Conservation (phyloP, 148 eudicot genomes). For the Rhododendron williamsianum region DNA sequence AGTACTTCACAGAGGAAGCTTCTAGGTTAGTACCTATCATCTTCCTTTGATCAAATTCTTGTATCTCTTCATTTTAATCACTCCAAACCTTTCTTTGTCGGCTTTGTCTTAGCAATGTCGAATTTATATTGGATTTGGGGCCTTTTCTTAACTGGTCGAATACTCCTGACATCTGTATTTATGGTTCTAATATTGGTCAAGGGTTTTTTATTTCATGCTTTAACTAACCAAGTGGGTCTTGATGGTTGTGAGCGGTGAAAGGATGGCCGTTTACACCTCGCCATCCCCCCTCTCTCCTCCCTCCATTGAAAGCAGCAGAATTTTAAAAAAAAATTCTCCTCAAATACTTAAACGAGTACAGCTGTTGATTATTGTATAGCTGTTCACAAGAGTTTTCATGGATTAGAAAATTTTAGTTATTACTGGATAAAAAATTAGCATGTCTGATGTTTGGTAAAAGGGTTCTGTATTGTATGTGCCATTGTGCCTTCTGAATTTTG, state of each 20-base stretch:
- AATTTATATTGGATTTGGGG: not conserved
- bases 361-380: not conserved
- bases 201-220: not conserved
- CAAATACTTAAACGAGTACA: not conserved
- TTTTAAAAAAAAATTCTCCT: not conserved
- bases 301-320: not conserved
- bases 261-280: not conserved
- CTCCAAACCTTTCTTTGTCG: not conserved
- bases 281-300: not conserved
- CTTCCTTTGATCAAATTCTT: not conserved
- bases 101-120: not conserved
- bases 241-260: not conserved
- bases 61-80: not conserved
- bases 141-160: not conserved
- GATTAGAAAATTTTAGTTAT: not conserved
- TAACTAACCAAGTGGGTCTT: not conserved
- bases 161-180: not conserved
- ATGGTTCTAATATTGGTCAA: not conserved
- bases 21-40: slow-evolving; percentile 44
- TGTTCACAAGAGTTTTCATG: not conserved
- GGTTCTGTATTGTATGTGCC: not conserved
- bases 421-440: not conserved
- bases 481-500: not conserved
- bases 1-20: slow-evolving; percentile 81
- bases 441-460: not conserved